phyloP scores from a whole-genome alignment of 176 grass and related monocot genomes.

The Poa annua region DNA sequence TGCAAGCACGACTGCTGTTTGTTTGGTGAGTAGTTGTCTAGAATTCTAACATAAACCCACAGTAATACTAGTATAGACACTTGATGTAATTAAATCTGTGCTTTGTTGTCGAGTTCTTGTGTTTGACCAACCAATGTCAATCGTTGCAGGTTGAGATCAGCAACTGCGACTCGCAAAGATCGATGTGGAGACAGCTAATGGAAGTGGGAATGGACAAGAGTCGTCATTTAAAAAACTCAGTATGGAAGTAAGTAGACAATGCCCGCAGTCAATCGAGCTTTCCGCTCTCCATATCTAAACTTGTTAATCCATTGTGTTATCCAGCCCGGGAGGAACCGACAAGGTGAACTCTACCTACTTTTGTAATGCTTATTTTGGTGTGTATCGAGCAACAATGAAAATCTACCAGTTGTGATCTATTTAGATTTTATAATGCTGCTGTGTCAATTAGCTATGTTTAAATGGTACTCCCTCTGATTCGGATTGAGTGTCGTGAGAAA shows the following conservation, averaged over 20 bases:
- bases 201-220: not conserved
- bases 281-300: not conserved
- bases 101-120: not conserved
- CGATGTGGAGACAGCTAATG: not conserved
- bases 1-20: not conserved
- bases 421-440: no score
- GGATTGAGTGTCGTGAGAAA: no score
- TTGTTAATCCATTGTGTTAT: no score
- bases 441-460: no score
- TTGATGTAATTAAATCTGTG: not conserved
- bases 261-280: not conserved
- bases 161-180: not conserved
- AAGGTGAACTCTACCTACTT: no score
- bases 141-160: not conserved
- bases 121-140: conserved; percentile 25
- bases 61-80: no score
- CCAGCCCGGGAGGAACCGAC: no score
- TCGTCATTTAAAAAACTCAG: not conserved
- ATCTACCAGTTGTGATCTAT: no score
- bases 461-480: no score
- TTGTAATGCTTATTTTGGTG: no score
- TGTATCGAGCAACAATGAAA: no score
- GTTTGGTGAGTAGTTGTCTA: not conserved
- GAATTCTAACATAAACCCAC: not conserved
- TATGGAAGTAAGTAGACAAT: not conserved